These are phyloP conservation scores for Conoideocrella luteorostrata DNA, from an alignment of 2,329 filamentous ascomycete genomes.

Conservation along the genomic window DNA sequence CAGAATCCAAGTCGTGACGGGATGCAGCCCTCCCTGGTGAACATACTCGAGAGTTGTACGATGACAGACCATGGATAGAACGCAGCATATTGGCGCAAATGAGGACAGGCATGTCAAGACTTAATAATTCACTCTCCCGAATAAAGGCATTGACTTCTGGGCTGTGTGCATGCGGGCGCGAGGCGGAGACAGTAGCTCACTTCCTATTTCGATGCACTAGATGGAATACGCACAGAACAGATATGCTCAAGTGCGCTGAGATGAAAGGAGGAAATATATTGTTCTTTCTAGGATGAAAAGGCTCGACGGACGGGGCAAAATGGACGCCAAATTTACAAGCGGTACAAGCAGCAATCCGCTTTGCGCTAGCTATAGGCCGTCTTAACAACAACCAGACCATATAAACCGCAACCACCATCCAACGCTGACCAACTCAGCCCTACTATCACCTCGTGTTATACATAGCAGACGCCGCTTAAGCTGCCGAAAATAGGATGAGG, in stretches of 20 bases:
- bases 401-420: not conserved
- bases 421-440: not conserved
- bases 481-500: too few relatives aligned
- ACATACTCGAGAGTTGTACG: constrained; percentile 6
- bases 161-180: constrained; percentile 6
- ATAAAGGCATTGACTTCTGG: constrained; percentile 3
- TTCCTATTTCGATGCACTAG: constrained; percentile 8
- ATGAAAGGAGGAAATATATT: not conserved
- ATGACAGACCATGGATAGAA: not conserved
- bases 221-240: not conserved
- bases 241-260: too few relatives aligned
- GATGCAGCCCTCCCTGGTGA: constrained; percentile 5
- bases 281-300: constrained; percentile 6
- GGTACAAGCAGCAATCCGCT: not conserved
- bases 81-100: constrained; percentile 3
- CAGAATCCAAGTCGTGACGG: too few relatives aligned
- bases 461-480: too few relatives aligned
- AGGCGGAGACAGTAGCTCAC: constrained; percentile 7
- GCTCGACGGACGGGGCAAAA: not conserved
- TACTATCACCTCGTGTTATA: too few relatives aligned
- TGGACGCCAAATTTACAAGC: not conserved
- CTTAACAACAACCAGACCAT: not conserved
- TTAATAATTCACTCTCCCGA: constrained; percentile 7
- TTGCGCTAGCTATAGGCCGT: not conserved
- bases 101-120: constrained; percentile 3